Evolutionary conservation across 2,329 filamentous ascomycete genomes (phyloP).

Genomic region (Colletotrichum lini): DNA sequence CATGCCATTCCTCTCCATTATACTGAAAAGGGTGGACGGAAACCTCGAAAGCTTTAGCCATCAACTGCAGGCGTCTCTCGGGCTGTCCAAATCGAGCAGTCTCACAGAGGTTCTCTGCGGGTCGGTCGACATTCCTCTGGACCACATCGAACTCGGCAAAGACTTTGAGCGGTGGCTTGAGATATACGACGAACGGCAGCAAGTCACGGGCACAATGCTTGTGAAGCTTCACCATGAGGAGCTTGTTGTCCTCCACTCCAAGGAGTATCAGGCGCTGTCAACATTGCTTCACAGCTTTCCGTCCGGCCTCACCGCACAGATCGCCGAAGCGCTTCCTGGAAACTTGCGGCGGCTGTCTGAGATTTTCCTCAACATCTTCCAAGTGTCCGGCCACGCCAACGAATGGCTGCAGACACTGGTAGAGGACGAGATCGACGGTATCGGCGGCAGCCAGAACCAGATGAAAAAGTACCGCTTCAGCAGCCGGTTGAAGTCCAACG

Average conservation of each 20-base stretch:
- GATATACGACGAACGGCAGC: conserved; percentile 81
- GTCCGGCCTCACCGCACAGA: conserved; percentile 86
- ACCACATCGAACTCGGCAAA: conserved; percentile 82
- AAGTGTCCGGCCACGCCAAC: conserved; percentile 85
- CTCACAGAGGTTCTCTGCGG: conserved; percentile 72
- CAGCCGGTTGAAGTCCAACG: conserved; percentile 78
- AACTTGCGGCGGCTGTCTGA: conserved; percentile 87
- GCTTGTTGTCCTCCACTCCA: conserved; percentile 87
- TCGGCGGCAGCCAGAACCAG: conserved; percentile 81
- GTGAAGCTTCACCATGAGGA: conserved; percentile 89
- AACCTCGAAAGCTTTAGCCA: conserved; percentile 62
- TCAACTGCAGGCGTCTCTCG: conserved; percentile 59
- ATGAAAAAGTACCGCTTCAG: conserved; percentile 82
- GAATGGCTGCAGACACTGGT: conserved; percentile 96
- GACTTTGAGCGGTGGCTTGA: conserved; percentile 92
- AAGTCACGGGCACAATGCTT: conserved; percentile 85
- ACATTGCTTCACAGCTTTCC: conserved; percentile 89
- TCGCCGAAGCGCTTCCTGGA: conserved; percentile 83
- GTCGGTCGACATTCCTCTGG: conserved; percentile 85
- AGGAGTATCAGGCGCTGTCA: conserved; percentile 87
- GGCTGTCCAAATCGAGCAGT: conserved; percentile 58
- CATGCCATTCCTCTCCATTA: conserved; percentile 77
- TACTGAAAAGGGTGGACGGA: conserved; percentile 77
- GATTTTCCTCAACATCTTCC: conserved; percentile 92
- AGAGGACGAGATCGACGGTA: conserved; percentile 96